Conservation (phyloP, 73 alveolate genomes). For the Uronychia setigera region DNA sequence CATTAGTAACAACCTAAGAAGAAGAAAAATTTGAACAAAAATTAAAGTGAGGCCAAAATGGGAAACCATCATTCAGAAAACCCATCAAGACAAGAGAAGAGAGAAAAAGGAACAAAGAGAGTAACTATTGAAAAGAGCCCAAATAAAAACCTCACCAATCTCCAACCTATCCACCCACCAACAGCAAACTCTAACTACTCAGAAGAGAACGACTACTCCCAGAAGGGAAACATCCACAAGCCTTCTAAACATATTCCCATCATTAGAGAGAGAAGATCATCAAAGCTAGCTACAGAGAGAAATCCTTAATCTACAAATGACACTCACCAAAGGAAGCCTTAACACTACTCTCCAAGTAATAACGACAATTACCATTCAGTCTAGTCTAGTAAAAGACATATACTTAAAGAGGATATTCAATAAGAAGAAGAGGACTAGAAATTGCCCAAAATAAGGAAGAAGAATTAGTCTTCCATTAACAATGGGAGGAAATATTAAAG, state of each 20-base stretch:
- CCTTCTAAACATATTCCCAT: not conserved
- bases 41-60: not conserved
- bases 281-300: not conserved
- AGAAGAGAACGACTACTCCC: not conserved
- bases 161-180: not conserved
- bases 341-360: not conserved
- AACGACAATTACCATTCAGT: not conserved
- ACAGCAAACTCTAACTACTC: not conserved
- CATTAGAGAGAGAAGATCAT: not conserved
- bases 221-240: not conserved
- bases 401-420: not conserved
- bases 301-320: not conserved
- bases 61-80: not conserved
- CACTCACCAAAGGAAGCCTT: not conserved
- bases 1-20: not conserved
- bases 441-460: not conserved
- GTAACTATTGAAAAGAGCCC: not conserved
- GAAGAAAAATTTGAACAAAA: not conserved
- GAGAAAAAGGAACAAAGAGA: not conserved
- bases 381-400: not conserved
- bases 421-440: not conserved
- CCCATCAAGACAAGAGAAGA: not conserved
- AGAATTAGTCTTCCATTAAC: not conserved
- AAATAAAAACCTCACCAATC: not conserved
- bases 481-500: too few species aligned